Conservation (phyloP, 2,329 filamentous ascomycete genomes). For the Phoma sp. region DNA sequence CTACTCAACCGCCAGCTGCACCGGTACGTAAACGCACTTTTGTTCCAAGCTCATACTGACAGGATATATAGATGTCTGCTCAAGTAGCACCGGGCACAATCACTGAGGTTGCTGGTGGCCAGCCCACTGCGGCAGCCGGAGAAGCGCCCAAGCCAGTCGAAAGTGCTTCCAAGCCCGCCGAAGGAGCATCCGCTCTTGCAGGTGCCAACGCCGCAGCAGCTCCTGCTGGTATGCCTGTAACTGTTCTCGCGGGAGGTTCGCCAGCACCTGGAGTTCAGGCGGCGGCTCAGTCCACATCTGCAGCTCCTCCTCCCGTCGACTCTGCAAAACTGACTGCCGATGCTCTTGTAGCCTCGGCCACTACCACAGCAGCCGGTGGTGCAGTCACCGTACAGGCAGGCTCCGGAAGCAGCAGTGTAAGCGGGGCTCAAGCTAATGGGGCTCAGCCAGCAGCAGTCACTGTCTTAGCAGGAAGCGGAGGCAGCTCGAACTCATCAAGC, state of each 20-base stretch:
- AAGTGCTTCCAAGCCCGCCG: conserved; percentile 1
- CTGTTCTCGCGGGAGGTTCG: conserved; percentile 21
- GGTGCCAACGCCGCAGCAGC: conserved; percentile 17
- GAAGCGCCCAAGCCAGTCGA: not conserved
- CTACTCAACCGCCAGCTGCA: conserved; percentile 8
- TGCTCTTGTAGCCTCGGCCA: conserved; percentile 29
- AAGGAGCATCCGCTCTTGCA: not conserved
- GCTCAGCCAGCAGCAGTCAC: conserved; percentile 14
- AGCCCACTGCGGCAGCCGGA: not conserved
- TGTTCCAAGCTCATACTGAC: not conserved
- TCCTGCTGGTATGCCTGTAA: conserved; percentile 18
- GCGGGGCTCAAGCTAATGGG: conserved; percentile 5
- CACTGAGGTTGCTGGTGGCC: conserved; percentile 12
- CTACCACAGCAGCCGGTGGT: conserved; percentile 22
- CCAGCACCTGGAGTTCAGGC: conserved; percentile 17
- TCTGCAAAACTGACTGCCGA: conserved; percentile 30
- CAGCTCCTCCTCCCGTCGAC: conserved; percentile 21
- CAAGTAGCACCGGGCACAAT: conserved; percentile 12
- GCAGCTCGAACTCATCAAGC: conserved; percentile 9
- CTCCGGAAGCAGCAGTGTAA: conserved; percentile 7
- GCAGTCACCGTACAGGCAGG: conserved; percentile 28
- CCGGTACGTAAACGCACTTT: conserved; percentile 17
- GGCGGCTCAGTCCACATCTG: conserved; percentile 15
- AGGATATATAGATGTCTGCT: not conserved
- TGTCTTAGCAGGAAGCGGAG: conserved; percentile 16